Evolutionary conservation across 164 flowering plant genomes (phyloP).

Genomic region (Protea cynaroides): DNA sequence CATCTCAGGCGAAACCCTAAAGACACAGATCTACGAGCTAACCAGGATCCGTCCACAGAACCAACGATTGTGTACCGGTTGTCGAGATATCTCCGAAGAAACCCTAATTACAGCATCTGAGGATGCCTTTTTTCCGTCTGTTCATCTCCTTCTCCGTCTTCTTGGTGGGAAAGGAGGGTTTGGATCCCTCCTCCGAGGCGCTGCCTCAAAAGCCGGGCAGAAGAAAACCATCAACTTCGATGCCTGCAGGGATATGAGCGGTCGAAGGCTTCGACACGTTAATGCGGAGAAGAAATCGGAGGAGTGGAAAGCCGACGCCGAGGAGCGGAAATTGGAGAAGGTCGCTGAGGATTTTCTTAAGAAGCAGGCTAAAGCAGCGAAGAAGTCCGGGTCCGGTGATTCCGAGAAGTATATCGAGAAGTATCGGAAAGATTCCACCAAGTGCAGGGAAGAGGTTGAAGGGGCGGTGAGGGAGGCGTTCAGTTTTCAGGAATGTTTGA

Average conservation of each 20-base stretch:
- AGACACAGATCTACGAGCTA: slow-evolving; percentile 22
- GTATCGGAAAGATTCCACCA: slow-evolving; percentile 62
- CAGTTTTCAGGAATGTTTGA: slow-evolving; percentile 25
- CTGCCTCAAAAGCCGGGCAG: slow-evolving; percentile 96
- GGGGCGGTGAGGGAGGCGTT: slow-evolving; percentile 37
- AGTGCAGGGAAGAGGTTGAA: slow-evolving; percentile 62
- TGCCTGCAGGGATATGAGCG: slow-evolving; percentile 97
- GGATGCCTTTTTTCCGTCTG: slow-evolving; percentile 27
- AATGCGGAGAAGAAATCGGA: too few relatives aligned
- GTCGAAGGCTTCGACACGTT: slow-evolving; percentile 83
- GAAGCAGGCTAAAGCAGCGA: slow-evolving; percentile 54
- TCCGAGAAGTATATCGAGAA: slow-evolving; percentile 62
- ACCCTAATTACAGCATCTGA: slow-evolving; percentile 22
- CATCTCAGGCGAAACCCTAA: slow-evolving; percentile 29
- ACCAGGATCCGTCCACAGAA: slow-evolving; percentile 40
- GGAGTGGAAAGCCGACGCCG: slow-evolving; percentile 88
- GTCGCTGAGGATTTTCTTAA: slow-evolving; percentile 86
- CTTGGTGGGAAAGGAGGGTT: slow-evolving; percentile 95
- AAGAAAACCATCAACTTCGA: slow-evolving; percentile 96
- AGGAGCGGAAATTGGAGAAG: slow-evolving; percentile 78
- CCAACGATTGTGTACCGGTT: slow-evolving; percentile 38
- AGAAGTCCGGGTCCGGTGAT: slow-evolving; percentile 27
- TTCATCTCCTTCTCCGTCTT: slow-evolving; percentile 43
- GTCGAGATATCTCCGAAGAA: slow-evolving; percentile 20
- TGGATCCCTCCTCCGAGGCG: slow-evolving; percentile 89